Percentiles rank a stretch among this genome's conserved stretches.
These are phyloP conservation scores for Diaporthe citriasiana DNA, from an alignment of 2,329 filamentous ascomycete species.

Conservation along the genomic window DNA sequence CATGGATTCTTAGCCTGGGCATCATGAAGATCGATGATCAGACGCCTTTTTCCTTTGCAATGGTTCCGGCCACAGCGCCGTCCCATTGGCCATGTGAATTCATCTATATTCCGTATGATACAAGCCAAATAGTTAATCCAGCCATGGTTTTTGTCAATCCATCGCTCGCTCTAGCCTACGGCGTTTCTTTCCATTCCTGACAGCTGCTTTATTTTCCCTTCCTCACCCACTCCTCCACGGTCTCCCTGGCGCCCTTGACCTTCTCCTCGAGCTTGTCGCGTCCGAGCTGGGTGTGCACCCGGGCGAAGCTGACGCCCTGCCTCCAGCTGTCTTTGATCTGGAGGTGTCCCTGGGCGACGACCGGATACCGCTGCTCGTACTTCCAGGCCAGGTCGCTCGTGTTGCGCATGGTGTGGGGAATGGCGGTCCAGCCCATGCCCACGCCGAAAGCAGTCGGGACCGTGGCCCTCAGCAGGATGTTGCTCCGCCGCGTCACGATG, in stretches of 20 bases:
- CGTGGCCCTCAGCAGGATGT: conserved; percentile 82
- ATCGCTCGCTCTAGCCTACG: conserved; percentile 16
- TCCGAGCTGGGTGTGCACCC: conserved; percentile 79
- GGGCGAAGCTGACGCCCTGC: conserved; percentile 79
- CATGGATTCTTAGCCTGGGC: background rate
- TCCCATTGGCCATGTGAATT: conserved; percentile 38
- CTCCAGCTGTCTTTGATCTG: conserved; percentile 77
- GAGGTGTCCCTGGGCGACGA: conserved; percentile 84
- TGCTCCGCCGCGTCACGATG: conserved; percentile 90
- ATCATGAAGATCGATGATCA: background rate
- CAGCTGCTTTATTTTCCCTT: conserved; percentile 80
- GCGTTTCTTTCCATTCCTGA: conserved; percentile 7
- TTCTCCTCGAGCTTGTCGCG: conserved; percentile 83
- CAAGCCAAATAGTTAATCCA: conserved; percentile 37
- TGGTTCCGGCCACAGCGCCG: background rate
- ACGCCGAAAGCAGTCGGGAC: conserved; percentile 86
- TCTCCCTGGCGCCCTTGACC: conserved; percentile 81
- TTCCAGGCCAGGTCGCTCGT: conserved; percentile 88
- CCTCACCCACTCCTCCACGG: conserved; percentile 89
- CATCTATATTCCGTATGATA: conserved; percentile 45
- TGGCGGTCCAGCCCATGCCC: conserved; percentile 84
- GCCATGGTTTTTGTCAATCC: background rate
- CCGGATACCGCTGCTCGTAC: conserved; percentile 92
- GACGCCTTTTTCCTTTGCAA: background rate
- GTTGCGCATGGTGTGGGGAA: conserved; percentile 93